phyloP scores from a whole-genome alignment of 371 early-diverging fungal species.

The Mortierella sp. region DNA sequence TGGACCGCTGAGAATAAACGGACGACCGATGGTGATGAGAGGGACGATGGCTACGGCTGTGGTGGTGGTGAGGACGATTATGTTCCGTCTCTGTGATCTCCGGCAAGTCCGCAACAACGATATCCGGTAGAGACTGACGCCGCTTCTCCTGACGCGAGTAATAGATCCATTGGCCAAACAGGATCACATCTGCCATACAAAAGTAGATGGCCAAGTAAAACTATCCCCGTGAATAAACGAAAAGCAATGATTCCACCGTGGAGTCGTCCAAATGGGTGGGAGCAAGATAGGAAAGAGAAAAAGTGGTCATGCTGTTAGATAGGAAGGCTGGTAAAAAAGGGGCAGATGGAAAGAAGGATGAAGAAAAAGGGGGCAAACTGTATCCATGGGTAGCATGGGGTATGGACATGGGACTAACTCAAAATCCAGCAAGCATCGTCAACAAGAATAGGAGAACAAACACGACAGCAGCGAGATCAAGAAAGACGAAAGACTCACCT shows the following conservation, averaged over 20 bases:
- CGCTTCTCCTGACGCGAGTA: slow-evolving; percentile 53
- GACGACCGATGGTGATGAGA: slow-evolving; percentile 2
- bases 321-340: background rate
- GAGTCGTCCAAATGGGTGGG: background rate
- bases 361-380: background rate
- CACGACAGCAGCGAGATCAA: background rate
- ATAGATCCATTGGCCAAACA: slow-evolving; percentile 65
- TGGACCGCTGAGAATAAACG: background rate
- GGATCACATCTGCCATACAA: slow-evolving; percentile 62
- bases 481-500: slow-evolving; percentile 62
- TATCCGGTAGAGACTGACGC: slow-evolving; percentile 12
- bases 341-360: background rate
- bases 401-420: slow-evolving; percentile 12
- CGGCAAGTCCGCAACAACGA: slow-evolving; percentile 19
- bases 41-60: background rate
- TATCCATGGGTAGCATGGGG: slow-evolving; percentile 12
- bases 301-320: slow-evolving; percentile 1
- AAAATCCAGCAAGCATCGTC: background rate
- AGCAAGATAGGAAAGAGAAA: background rate
- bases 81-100: slow-evolving; percentile 37
- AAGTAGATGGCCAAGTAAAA: slow-evolving; percentile 68
- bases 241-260: background rate
- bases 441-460: background rate
- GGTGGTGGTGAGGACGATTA: slow-evolving; percentile 19
- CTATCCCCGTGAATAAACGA: slow-evolving; percentile 25